phyloP scores from a whole-genome alignment of 2,329 filamentous ascomycete species.

The Botrytis galanthina region DNA sequence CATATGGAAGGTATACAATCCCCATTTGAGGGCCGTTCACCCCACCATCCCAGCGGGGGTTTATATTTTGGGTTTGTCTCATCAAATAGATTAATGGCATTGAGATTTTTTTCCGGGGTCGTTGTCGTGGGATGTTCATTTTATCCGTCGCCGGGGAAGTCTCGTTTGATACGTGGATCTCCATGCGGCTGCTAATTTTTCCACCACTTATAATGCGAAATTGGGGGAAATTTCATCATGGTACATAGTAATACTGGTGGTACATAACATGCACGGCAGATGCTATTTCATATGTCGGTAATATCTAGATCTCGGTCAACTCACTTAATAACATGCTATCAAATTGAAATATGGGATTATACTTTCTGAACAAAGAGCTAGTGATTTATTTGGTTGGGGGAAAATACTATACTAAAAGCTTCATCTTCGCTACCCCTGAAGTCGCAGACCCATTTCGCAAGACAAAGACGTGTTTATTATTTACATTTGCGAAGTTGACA shows the following conservation, averaged over 20 bases:
- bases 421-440: not conserved
- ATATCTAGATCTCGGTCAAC: not conserved
- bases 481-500: not conserved
- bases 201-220: constrained; percentile 11
- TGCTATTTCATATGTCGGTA: not conserved
- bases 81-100: not conserved
- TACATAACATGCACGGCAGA: not conserved
- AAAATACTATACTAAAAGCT: not conserved
- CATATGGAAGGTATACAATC: not conserved
- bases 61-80: not conserved
- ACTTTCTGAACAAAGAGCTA: not conserved
- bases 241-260: not conserved
- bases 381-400: not conserved
- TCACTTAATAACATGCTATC: not conserved
- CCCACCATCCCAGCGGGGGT: not conserved
- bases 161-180: constrained; percentile 14
- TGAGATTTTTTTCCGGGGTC: not conserved
- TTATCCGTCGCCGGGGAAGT: not conserved
- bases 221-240: not conserved
- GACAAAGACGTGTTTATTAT: not conserved
- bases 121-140: not conserved
- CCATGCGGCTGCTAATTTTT: constrained; percentile 12
- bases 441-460: not conserved
- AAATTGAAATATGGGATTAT: not conserved
- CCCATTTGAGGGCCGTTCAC: not conserved